phyloP scores from a whole-genome alignment of 345 rosid genomes.

The Mallotus nudiflorus region DNA sequence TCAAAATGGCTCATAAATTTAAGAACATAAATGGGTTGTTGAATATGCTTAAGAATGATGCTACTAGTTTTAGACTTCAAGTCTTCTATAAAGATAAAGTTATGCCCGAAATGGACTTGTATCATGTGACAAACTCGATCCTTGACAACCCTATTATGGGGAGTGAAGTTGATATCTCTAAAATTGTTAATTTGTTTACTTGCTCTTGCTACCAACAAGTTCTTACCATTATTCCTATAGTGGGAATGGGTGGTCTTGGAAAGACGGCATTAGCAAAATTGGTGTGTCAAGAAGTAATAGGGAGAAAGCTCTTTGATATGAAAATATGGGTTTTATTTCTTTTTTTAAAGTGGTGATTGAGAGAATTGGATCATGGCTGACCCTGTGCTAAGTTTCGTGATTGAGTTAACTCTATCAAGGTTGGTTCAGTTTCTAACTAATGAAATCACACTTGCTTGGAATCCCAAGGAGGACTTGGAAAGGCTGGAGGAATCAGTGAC shows the following conservation, averaged over 20 bases:
- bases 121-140: neutral
- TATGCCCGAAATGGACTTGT: neutral
- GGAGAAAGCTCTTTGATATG: too few relatives aligned
- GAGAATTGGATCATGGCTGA: neutral
- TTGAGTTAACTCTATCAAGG: neutral
- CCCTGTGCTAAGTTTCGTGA: neutral
- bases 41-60: too few relatives aligned
- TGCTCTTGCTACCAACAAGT: neutral
- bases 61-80: neutral
- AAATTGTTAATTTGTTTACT: conserved; percentile 2
- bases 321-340: too few relatives aligned
- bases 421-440: neutral
- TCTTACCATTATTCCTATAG: conserved; percentile 6
- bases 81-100: too few relatives aligned
- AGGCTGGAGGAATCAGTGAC: neutral
- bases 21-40: neutral
- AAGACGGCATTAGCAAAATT: too few relatives aligned
- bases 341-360: too few relatives aligned
- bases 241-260: conserved; percentile 4
- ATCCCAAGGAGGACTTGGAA: neutral
- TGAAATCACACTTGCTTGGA: conserved; percentile 1
- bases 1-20: neutral
- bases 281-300: too few relatives aligned
- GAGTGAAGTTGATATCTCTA: neutral
- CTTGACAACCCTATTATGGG: neutral